Percentiles rank a stretch among this genome's conserved stretches.
phyloP scores from a whole-genome alignment of 1,284 basidiomycete species.

The Earliella scabrosa region DNA sequence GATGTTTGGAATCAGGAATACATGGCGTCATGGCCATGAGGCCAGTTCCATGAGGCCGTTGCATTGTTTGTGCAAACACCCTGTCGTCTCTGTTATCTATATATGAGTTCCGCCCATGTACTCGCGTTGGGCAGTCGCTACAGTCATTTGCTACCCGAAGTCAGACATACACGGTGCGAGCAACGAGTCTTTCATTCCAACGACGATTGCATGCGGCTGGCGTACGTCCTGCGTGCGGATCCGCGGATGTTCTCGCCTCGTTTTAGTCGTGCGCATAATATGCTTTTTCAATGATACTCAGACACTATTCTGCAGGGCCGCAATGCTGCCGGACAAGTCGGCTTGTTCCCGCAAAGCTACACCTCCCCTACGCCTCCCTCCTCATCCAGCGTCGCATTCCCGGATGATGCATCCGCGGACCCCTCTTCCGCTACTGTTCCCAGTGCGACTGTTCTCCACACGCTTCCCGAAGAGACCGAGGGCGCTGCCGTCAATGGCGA shows the following conservation, averaged over 20 bases:
- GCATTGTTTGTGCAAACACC: neutral
- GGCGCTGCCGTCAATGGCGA: constrained; percentile 33
- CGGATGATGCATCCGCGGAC: constrained; percentile 9
- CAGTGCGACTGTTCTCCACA: constrained; percentile 35
- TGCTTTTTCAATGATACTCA: constrained; percentile 2
- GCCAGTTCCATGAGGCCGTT: neutral
- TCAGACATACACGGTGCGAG: no score
- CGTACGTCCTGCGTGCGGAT: no score
- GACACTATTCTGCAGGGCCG: constrained; percentile 64
- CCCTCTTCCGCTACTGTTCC: constrained; percentile 24
- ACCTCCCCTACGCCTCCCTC: constrained; percentile 69
- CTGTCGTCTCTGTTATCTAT: no score
- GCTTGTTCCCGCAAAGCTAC: constrained; percentile 93
- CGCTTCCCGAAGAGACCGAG: constrained; percentile 50
- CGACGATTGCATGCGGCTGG: no score
- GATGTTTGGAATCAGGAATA: no score
- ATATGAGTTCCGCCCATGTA: no score
- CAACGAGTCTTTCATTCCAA: no score
- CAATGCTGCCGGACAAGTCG: constrained; percentile 80
- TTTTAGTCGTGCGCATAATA: neutral
- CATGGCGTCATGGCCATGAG: neutral
- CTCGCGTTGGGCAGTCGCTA: no score
- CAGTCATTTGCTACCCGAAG: no score
- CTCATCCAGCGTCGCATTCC: constrained; percentile 27
- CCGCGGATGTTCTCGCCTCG: no score